Percentiles rank a stretch among this genome's conserved stretches.
phyloP scores from a whole-genome alignment of 305 asterid genomes.

The Fraxinus nigra region DNA sequence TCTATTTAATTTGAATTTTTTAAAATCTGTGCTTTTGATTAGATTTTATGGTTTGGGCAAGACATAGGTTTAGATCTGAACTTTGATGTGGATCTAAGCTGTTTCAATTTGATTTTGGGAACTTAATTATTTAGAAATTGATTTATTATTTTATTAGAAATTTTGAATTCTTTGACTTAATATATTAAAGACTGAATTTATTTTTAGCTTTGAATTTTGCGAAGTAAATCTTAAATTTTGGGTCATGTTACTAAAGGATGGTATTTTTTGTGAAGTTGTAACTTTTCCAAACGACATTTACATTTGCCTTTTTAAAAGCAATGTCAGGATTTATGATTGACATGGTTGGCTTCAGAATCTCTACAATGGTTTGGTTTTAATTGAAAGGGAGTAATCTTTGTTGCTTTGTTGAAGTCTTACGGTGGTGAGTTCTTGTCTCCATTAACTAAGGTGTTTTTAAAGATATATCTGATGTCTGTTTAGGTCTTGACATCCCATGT shows the following conservation, averaged over 20 bases:
- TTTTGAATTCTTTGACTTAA: neutral
- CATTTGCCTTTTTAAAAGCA: neutral
- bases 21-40: neutral
- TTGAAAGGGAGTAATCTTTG: neutral
- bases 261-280: neutral
- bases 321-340: neutral
- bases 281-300: neutral
- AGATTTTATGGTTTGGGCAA: neutral
- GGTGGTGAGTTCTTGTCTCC: neutral
- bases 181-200: neutral
- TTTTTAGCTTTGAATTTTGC: neutral
- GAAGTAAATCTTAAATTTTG: neutral
- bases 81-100: neutral
- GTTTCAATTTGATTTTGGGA: neutral
- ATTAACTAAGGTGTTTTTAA: neutral
- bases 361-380: neutral
- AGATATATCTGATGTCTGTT: neutral
- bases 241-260: neutral
- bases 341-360: neutral
- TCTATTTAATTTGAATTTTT: neutral
- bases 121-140: neutral
- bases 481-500: neutral
- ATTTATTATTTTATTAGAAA: no score
- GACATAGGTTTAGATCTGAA: neutral
- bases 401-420: neutral